Percentiles rank a stretch among this genome's conserved stretches.
Evolutionary conservation across 139 green algal species (phyloP).

Genomic region (Haematococcus sp.): DNA sequence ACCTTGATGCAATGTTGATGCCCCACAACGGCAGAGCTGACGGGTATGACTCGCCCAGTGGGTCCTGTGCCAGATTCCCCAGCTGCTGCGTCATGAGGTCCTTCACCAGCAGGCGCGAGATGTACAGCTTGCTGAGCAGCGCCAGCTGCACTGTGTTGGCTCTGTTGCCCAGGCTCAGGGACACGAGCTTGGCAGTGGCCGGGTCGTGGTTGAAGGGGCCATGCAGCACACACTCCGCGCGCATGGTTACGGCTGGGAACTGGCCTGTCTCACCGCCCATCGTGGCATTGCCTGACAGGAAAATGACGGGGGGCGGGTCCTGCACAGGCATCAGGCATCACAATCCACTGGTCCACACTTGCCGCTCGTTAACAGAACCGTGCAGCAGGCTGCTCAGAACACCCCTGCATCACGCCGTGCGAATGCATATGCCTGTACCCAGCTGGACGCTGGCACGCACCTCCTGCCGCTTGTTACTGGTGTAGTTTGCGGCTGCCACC

Average conservation of each 20-base stretch:
- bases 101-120: neutral
- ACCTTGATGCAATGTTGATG: constrained; percentile 8
- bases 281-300: neutral
- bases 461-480: too few species aligned
- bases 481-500: too few species aligned
- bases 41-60: neutral
- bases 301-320: neutral
- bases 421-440: too few species aligned
- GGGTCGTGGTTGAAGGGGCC: neutral
- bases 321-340: neutral
- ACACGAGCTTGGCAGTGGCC: neutral
- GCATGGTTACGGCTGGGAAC: neutral
- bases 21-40: constrained; percentile 1
- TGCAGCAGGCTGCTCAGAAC: too few species aligned
- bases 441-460: too few species aligned
- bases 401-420: too few species aligned
- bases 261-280: neutral
- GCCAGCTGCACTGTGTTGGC: constrained; percentile 5
- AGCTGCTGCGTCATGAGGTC: neutral
- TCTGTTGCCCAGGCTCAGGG: neutral
- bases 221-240: constrained; percentile 4
- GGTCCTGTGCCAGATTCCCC: neutral
- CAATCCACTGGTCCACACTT: too few species aligned
- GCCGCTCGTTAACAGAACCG: too few species aligned
- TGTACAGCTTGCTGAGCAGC: neutral